Evolutionary conservation across 768 basidiomycete species (phyloP).

Genomic region (Tulasnella sp.): DNA sequence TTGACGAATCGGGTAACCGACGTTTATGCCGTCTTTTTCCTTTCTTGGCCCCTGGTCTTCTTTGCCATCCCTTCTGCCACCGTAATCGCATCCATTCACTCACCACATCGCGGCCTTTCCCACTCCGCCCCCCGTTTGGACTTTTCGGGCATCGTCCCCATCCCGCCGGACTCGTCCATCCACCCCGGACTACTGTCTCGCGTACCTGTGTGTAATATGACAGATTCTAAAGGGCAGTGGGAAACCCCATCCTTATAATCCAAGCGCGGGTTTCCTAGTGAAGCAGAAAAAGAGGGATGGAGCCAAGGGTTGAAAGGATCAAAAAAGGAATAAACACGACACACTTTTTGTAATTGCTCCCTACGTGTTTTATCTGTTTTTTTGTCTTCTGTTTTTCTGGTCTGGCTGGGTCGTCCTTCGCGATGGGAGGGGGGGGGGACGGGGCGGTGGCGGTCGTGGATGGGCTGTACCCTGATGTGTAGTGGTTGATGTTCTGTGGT

Average conservation of each 20-base stretch:
- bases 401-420: background rate
- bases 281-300: conserved; percentile 96
- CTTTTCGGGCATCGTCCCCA: no score
- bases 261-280: no score
- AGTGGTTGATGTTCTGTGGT: background rate
- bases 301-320: conserved; percentile 36
- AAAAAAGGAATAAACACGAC: no score
- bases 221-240: conserved; percentile 99
- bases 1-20: conserved; percentile 23
- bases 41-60: background rate
- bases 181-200: no score
- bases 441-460: background rate
- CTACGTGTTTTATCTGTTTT: background rate
- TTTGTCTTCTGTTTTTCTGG: background rate
- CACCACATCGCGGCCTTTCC: no score
- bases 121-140: no score
- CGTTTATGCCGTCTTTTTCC: background rate
- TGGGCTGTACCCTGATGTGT: background rate
- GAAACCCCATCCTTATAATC: conserved; percentile 92
- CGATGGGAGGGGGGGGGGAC: background rate
- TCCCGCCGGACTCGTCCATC: background rate
- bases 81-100: no score
- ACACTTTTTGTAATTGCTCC: background rate
- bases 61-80: no score
- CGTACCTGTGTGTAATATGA: background rate